Evolutionary conservation across 441 rosid genomes (phyloP), one percentile per base, ranked within the genome.

Genomic region (Isatis lusitanica): DNA sequence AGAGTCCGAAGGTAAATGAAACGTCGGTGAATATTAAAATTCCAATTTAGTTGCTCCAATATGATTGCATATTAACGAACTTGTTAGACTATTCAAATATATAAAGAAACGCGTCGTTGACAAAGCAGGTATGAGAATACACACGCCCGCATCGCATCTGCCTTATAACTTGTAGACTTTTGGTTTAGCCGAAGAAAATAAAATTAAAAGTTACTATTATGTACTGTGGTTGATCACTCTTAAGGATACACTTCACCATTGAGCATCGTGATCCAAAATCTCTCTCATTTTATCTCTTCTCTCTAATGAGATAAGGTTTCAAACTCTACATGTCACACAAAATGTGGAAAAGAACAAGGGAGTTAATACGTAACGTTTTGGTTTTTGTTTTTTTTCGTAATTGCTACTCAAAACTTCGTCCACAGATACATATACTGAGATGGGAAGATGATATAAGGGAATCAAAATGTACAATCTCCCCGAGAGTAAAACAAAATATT

Each of bases 291-390:
- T 21, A 21, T 21, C 24, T 21, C 24, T 21, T 2, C 24, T 21
- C 1, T 21, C 2, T 24, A 9, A 44, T 18, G 50, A 16, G 75
- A 50, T 61, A 39, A 71, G 52, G 15, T 61, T 61, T 50, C 18
- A 42, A 55, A 4, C 43, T 16, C 31, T 11, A 9, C 7, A 33
- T 44, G 55, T 46, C 73, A 44, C 73, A 69, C 65, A 65, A 47
- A 56, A 16, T 68, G 7, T 1, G 44, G 5, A 33, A 33, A 4
- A 55, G 2, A 13, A 38, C 12, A 38, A 38, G 40, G 31, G 24
- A 59, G 17, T 7, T 1, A 12, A 17, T 10, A 31, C 12, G 15
- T 65, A 11, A 17, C 0, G 9, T 13, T 8, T 21, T 21, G 24
- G 1, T 21, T 21, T 21, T 21, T 21, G 24, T 21, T 21, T n/a